Conservation (phyloP, 257 asterid genomes). For the Striga asiatica region DNA sequence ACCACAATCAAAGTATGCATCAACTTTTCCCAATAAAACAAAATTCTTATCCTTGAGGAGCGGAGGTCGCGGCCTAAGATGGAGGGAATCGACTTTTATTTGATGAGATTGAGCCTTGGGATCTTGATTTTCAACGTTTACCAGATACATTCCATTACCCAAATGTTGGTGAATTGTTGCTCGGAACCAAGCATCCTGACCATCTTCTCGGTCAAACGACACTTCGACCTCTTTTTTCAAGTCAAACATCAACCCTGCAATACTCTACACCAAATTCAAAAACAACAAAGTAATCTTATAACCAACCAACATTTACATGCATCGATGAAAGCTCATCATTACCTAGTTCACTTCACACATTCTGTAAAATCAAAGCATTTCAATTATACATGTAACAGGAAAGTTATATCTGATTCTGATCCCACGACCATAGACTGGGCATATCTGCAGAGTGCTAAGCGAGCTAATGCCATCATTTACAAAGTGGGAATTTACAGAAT, state of each 20-base stretch:
- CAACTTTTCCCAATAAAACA: constrained; percentile 55
- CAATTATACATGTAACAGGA: background rate
- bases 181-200: constrained; percentile 52
- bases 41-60: constrained; percentile 35
- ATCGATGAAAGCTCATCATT: background rate
- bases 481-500: background rate
- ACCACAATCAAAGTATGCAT: constrained; percentile 39
- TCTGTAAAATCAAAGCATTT: background rate
- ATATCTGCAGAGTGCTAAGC: background rate
- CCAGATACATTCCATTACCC: constrained; percentile 34
- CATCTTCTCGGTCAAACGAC: constrained; percentile 35
- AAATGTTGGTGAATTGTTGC: constrained; percentile 29
- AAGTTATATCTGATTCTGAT: background rate
- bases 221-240: constrained; percentile 61
- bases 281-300: constrained; percentile 10
- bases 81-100: constrained; percentile 31
- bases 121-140: constrained; percentile 19
- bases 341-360: background rate
- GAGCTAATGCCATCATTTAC: background rate
- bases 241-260: constrained; percentile 45
- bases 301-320: background rate
- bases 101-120: constrained; percentile 8
- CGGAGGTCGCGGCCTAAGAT: constrained; percentile 74
- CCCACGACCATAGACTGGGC: too few relatives aligned
- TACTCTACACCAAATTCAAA: constrained; percentile 34